Evolutionary conservation across 805 yeast species (phyloP), one percentile per base, ranked within the genome.

Genomic region (Zygotorulaspora danielsina): DNA sequence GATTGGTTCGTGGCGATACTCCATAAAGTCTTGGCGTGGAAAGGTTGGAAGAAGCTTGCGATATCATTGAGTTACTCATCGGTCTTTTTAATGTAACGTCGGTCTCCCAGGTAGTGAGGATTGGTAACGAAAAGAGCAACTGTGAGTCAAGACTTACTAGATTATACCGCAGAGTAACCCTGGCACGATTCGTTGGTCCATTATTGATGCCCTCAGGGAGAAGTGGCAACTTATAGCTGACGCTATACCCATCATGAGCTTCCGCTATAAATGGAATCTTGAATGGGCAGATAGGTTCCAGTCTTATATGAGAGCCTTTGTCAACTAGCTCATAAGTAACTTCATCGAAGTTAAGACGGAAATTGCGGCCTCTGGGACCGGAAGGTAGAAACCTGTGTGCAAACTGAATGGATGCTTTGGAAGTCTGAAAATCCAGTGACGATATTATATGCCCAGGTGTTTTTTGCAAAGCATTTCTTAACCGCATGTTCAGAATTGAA

Each of bases 391-490:
- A 48, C 24, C 33, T 41, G 5, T 49, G 46, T 22, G 38, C 38
- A 29, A 56, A 35, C 40, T 50, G 53, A 10, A 41, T 21, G 9
- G 53, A 44, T 22, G 57, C 50, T 32, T 53, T 55, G 3, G 62
- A 55, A 3, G 55, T 49, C 40, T 61, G 66, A 32, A 61, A 49
- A 37, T 61, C 66, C 22, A 61, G 42, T 5, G 65, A 60, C 3
- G 65, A 57, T 18, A 55, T 35, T 19, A 59, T 53, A 34, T 46
- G 45, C 22, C 46, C 42, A 24, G 52, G 47, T 6, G 48, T 36
- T 22, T 39, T 51, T 19, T 54, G 34, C 10, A 49, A 34, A 8
- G 53, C 44, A 39, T 60, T 61, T 38, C 63, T 47, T 16, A 61
- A 42, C 44, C 64, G 50, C 53, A 60, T 57, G 36, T 57, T 57